Base-by-base conservation (phyloP, 805 yeast species). In the Cyberlindnera bimundalis region DNA sequence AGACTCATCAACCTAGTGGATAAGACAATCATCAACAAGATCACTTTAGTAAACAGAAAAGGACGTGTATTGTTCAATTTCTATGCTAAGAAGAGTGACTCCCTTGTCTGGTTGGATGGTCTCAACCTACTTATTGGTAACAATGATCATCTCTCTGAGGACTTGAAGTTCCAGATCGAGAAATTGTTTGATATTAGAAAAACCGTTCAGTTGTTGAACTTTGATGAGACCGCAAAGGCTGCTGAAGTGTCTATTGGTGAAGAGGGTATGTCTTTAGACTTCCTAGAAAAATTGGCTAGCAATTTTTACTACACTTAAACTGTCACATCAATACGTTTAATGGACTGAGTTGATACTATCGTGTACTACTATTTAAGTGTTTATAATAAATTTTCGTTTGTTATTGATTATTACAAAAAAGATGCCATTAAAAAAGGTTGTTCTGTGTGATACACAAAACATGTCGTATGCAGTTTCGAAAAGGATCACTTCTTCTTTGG, bases 101-200 rank as follows among this genome's bases (percentile, higher is more conserved):
- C 82, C 31, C 76, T 74, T 39, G 75, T 80, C 7, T 87, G 95
- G 95, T 64, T 82, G 26, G 95, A 87, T 61, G 96, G 95, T 0
- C 59, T 86, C 40, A 78, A 76, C 52, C 63, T 78, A 56, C 55
- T 78, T 26, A 64, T 70, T 16, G 66, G 68, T 39, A 67, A 53
- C 37, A 44, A 41, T 39, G 56, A 51, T 17, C 62, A 54, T 26
- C 46, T 73, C 14, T 72, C 79, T 1, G 56, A 55, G 1, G 76
- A 70, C 15, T 67, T 81, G 6, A 59, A 60, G 40, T 54, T 51
- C 16, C 79, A 77, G 47, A 60, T 76, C 13, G 61, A 62, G 4
- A 64, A 66, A 31, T 55, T 79, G 35, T 62, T 68, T 21, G 67
- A 67, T 21, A 56, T 77, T 24, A 67, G 80, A 50, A 65, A 65